Base-by-base conservation (phyloP, 2,329 filamentous ascomycete species). In the Stemphylium vesicarium region DNA sequence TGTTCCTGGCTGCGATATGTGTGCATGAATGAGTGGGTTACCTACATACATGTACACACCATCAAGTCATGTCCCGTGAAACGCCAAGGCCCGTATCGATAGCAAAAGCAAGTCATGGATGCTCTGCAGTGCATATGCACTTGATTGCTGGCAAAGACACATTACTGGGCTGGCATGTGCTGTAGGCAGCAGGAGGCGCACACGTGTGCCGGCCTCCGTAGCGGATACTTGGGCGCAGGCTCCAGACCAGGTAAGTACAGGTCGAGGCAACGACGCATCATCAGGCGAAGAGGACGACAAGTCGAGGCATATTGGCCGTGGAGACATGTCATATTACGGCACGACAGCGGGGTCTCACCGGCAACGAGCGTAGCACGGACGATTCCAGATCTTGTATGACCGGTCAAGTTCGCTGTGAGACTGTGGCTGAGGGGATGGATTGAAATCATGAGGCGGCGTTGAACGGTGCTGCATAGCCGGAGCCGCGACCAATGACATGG, bases 281-380 rank as follows among this genome's bases (percentile, higher is more conserved):
- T 24, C 22, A 24, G 22, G 4, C 22, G 6, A 5, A 24, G 22
- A 24, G 22, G 7, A 8, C 5, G 22, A 24, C 4, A 24, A 24
- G 22, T 2, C 22, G 5, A 24, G 6, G 22, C 22, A 24, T 24
- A 4, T 3, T 24, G 51, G 41, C 49, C 41, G 47, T 39, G 49
- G 53, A 43, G 46, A 44, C 46, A 29, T 33, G 51, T 32, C 47
- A 53, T 39, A 26, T 10, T 11, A 20, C 38, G 20, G 36, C 38
- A 44, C 40, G 31, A 51, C 37, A 38, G 56, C 45, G 44, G 54
- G 42, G 59, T 54, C 60, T 68, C 57, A 67, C 65, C 64, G 68
- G 65, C 57, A 50, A 57, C 59, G 48, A 38, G 38, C 12, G 60
- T 60, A 49, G 59, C 62, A 62, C 62, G 43, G 54, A 58, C 60